Base-by-base conservation (phyloP, 345 rosid species). In the Physaria fendleri region DNA sequence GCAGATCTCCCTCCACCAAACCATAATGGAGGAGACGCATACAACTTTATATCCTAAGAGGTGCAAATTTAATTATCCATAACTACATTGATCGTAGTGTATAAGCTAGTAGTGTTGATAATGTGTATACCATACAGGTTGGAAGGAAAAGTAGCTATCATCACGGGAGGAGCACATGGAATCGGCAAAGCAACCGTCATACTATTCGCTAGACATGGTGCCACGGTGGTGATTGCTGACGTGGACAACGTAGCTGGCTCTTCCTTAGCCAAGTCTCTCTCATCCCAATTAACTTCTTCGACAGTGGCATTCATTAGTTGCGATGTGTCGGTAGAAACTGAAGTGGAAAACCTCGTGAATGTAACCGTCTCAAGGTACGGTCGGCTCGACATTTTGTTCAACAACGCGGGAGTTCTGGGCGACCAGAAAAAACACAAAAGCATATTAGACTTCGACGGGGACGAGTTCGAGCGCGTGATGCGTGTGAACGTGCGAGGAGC, bases 361-460 rank as follows among this genome's bases (percentile, higher is more conserved):
- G 60, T 74, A 12, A 81, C 95, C 6, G 52, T 86, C 2, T 65
- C 82, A 3, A 80, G 73, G 1, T 73, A 73, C 38, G 85, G 88
- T 1, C 68, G 77, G 9, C 68, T 89, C 0, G 95, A 89, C 35
- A 58, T 89, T 18, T 67, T 86, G 0, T 81, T 84, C 77, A 89
- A 89, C 88, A 89, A 86, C 64, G 97, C 95, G 0, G 97, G 97
- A 11, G 73, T 89, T 20, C 88, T 86, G 0, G 97, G 92, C 0
- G 73, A 77, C 55, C 91, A 89, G 41, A 69, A 74, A 3, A 79
- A 79, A 59, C 78, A 62, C 76, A 84, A 82, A 71, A 89, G 89
- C 82, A 85, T 89, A 29, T 20, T 81, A 13, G 73, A 85, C 54
- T 84, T 89, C 4, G 79, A 89, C 67, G 62, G 54, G 1, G 81